Evolutionary conservation across 2,329 filamentous ascomycete genomes (phyloP), one percentile per base, ranked within the genome.

Genomic region (Aspergillus fumigatiaffinis): DNA sequence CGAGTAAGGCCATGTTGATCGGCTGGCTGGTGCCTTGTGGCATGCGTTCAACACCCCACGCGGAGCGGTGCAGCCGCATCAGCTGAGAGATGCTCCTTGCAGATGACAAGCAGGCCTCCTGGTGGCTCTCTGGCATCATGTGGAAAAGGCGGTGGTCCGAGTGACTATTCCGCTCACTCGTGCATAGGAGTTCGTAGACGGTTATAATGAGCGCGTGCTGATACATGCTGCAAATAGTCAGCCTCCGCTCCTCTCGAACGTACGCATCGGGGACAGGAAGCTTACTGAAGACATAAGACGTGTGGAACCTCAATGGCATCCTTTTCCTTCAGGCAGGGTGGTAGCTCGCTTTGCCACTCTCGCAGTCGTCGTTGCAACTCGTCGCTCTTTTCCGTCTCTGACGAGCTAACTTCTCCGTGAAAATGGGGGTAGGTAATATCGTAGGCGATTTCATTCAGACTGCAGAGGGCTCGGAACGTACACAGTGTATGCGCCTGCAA

Each of bases 171-270:
- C 42, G 23, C 41, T 49, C 55, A 42, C 52, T 54, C 51, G 52
- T 52, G 54, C 63, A 66, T 10, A 68, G 25, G 17, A 59, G 48
- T 3, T 60, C 68, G 54, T 70, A 75, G 1, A 76, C 60, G 1
- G 63, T 62, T 32, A 75, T 70, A 9, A 74, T 60, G n/a, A 74
- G 65, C n/a, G 66, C 59, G 51, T 77, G 69, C 47, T 74, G 73
- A 47, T 75, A 70, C 60, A 76, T 72, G 48, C 73, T 76, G 20
- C n/a, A 23, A 21, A 20, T 23, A 46, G 8, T 46, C 42, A 46
- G 32, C 32, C 6, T 7, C 21, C 20, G 2, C 21, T 21, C 4
- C 42, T 46, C 5, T 12, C 21, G 20, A 38, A 6, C 4, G n/a
- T 46, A 23, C n/a, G 20, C 20, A 8, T 23, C 21, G 20, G 10